Evolutionary conservation across 257 asterid genomes (phyloP), one percentile per base, ranked within the genome.

Genomic region (Solanum neorickii): DNA sequence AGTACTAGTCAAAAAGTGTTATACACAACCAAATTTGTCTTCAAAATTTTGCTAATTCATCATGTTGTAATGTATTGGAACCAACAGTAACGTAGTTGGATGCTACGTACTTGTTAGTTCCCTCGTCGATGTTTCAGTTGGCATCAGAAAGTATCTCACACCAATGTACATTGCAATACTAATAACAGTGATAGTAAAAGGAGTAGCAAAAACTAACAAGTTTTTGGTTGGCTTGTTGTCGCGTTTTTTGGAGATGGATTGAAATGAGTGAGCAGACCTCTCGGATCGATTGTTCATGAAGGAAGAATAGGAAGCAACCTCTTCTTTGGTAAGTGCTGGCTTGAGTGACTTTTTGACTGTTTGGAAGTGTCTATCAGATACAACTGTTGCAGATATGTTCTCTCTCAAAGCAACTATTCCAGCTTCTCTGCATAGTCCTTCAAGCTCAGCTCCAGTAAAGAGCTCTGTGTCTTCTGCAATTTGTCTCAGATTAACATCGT

Each of bases 391-490:
- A 2, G 95, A 90, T 87, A 94, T 94, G 89, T 94, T 96, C 90
- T 97, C 99, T 90, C 98, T 92, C 39, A 97, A 87, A 86, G 99
- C 99, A 75, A 92, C 93, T 3, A 94, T 94, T 82, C 98, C 99
- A 12, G 98, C 98, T 93, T 96, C 98, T 65, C 90, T 88, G 93
- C 99, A 97, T 29, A 97, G 91, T 3, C 96, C 96, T 88, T 93
- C 98, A 70, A 97, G 90, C 91, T 97, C 99, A 7, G 99, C 99
- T 72, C 99, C 99, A 0, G 98, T 94, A 92, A 93, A 94, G 87
- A 93, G 95, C 77, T 95, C 97, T 0, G 99, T 94, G 9, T 88
- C 91, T 88, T 91, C 92, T 44, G 99, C 98, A 66, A 95, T 92
- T 72, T 87, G 91, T 85, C 86, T 87, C 69, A 97, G 96, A 87